Conservation (phyloP, 176 grass and related monocot species). For the Paspalum notatum region DNA sequence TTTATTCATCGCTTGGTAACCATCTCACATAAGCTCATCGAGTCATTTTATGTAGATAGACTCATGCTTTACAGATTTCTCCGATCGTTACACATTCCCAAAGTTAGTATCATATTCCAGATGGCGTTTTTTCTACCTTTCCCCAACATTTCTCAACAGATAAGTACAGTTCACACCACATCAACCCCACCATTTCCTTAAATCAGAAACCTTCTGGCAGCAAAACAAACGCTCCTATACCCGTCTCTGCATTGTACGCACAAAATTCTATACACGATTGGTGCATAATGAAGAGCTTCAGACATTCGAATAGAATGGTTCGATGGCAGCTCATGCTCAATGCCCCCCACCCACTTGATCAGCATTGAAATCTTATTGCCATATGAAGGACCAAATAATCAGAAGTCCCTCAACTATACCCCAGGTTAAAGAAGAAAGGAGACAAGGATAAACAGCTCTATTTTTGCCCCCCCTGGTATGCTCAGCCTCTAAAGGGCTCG, state of each 20-base stretch:
- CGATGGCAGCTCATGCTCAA: slow-evolving; percentile 17
- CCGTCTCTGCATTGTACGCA: slow-evolving; percentile 5
- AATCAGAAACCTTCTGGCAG: neutral
- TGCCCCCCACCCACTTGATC: slow-evolving; percentile 28
- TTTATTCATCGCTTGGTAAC: neutral
- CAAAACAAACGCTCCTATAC: slow-evolving; percentile 21
- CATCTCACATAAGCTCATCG: slow-evolving; percentile 4
- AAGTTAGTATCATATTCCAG: neutral
- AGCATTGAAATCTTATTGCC: slow-evolving; percentile 36
- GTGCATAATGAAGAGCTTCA: slow-evolving; percentile 29
- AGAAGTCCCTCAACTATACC: slow-evolving; percentile 30
- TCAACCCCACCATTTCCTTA: neutral
- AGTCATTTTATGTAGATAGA: neutral
- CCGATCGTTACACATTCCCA: neutral
- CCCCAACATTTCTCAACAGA: neutral
- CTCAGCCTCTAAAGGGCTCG: slow-evolving; percentile 26
- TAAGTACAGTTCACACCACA: slow-evolving; percentile 2
- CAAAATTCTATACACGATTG: slow-evolving; percentile 46
- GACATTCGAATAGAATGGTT: neutral
- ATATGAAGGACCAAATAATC: slow-evolving; percentile 1
- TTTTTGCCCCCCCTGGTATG: slow-evolving; percentile 21
- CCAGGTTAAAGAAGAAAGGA: slow-evolving; percentile 14
- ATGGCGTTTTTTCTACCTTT: neutral
- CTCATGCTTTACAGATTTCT: slow-evolving; percentile 8
- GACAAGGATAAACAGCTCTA: slow-evolving; percentile 16